Conservation (phyloP, 2,329 filamentous ascomycete genomes). For the Alternaria brassicicola region DNA sequence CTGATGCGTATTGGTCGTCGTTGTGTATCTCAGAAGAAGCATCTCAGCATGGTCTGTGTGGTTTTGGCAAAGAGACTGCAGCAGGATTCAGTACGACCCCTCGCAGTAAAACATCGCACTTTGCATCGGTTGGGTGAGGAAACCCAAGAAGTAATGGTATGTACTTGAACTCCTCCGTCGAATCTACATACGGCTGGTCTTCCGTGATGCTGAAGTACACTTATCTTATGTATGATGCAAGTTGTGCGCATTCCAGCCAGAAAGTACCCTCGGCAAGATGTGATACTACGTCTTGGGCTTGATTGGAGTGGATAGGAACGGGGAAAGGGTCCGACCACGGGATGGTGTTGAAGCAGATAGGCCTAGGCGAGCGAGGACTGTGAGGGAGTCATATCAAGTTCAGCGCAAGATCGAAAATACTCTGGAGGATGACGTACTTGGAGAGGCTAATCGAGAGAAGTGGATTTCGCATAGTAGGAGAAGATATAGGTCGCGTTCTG, state of each 20-base stretch:
- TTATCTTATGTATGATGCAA: background rate
- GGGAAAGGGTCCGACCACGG: background rate
- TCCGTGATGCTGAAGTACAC: background rate
- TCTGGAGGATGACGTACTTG: no score
- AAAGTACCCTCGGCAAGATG: background rate
- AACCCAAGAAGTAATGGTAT: background rate
- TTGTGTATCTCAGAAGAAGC: no score
- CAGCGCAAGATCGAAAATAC: background rate
- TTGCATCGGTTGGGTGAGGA: background rate
- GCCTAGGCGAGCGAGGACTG: background rate
- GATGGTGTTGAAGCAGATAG: background rate
- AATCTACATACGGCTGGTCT: background rate
- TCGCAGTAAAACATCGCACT: background rate
- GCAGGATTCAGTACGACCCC: no score
- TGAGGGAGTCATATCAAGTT: background rate
- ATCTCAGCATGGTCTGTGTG: no score
- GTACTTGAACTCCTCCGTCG: background rate
- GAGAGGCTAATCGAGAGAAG: background rate
- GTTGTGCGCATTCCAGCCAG: background rate
- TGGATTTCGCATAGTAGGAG: background rate
- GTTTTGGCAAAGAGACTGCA: no score
- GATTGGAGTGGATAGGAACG: background rate
- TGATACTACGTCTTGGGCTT: background rate
- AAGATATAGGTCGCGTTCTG: background rate
- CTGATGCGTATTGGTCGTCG: no score